Evolutionary conservation across 306 rosid species (phyloP).

Genomic region (Fagus crenata): DNA sequence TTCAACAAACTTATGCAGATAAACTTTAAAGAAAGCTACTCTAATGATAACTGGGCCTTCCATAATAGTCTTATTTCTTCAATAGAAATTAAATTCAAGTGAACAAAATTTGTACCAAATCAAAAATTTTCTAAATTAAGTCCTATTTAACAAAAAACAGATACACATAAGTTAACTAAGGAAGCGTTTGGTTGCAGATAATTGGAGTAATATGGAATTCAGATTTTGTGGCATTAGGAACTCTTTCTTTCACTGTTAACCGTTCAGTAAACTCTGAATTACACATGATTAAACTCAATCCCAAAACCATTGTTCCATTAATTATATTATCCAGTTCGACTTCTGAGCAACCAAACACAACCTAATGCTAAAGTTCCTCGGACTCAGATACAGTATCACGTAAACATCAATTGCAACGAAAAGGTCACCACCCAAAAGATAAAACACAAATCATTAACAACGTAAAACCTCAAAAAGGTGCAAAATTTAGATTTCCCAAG

Average conservation of each 20-base stretch:
- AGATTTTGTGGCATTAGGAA: constrained; percentile 27
- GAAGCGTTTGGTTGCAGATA: constrained; percentile 35
- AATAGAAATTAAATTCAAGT: constrained; percentile 15
- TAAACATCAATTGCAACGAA: constrained; percentile 22
- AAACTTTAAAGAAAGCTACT: not conserved
- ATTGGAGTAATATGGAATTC: constrained; percentile 28
- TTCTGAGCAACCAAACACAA: constrained; percentile 32
- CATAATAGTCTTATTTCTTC: constrained; percentile 16
- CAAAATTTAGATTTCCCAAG: constrained; percentile 23
- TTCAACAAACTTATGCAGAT: constrained; percentile 14
- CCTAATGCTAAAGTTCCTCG: constrained; percentile 27
- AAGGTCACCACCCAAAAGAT: constrained; percentile 24
- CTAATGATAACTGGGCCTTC: not conserved
- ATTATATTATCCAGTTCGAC: constrained; percentile 22
- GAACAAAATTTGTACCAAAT: not conserved
- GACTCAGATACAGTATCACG: constrained; percentile 20
- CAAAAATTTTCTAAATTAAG: constrained; percentile 13
- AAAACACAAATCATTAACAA: constrained; percentile 8
- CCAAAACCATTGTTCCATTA: constrained; percentile 22
- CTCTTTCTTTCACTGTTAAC: constrained; percentile 22
- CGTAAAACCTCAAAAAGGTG: constrained; percentile 12
- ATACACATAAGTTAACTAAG: constrained; percentile 15
- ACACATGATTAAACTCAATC: not conserved
- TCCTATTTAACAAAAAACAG: constrained; percentile 12
- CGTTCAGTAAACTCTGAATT: constrained; percentile 24